Conservation (phyloP, 1,284 basidiomycete genomes). For the Malassezia nana region DNA sequence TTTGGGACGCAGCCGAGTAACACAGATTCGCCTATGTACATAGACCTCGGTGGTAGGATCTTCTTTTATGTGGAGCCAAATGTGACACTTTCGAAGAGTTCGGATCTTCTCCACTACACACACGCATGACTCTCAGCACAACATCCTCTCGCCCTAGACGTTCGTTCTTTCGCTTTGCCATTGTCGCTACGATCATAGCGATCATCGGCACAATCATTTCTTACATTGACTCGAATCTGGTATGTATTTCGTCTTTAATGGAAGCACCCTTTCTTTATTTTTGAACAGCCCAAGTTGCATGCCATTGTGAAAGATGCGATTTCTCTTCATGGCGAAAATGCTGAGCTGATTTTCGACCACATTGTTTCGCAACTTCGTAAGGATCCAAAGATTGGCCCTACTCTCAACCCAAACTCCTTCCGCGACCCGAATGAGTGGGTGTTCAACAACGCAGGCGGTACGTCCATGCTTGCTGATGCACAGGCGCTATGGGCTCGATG, state of each 20-base stretch:
- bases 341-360: slow-evolving; percentile 39
- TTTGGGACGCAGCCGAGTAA: slow-evolving; percentile 33
- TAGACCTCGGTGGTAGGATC: background rate
- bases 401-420: slow-evolving; percentile 36
- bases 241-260: background rate
- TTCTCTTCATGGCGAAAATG: slow-evolving; percentile 28
- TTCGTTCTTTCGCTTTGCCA: background rate
- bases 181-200: slow-evolving; percentile 11
- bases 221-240: slow-evolving; percentile 3
- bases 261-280: slow-evolving; percentile 36
- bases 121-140: background rate
- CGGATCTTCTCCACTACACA: background rate
- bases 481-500: slow-evolving; percentile 82
- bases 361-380: slow-evolving; percentile 29
- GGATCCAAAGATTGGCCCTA: slow-evolving; percentile 32
- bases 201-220: background rate
- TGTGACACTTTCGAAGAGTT: background rate
- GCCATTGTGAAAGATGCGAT: slow-evolving; percentile 28
- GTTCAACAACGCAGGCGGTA: slow-evolving; percentile 89
- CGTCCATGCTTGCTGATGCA: background rate
- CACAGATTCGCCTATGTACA: background rate
- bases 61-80: background rate
- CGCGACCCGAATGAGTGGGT: slow-evolving; percentile 66
- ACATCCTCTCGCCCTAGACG: background rate
- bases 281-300: slow-evolving; percentile 34